phyloP scores from a whole-genome alignment of 139 green algal genomes.

The Chloropicon primus region DNA sequence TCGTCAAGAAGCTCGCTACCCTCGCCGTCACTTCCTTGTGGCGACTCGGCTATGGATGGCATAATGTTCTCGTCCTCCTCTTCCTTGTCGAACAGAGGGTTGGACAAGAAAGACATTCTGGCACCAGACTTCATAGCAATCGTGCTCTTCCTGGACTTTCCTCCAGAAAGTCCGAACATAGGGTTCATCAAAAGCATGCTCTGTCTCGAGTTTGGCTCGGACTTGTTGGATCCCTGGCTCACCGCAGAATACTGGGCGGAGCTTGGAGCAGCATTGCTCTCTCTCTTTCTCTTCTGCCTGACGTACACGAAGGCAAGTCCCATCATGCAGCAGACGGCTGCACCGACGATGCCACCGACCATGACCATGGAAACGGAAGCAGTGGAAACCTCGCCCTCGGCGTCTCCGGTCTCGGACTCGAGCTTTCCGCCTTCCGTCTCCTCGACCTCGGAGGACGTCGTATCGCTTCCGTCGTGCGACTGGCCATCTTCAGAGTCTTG shows the following conservation, averaged over 20 bases:
- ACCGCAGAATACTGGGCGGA: not conserved
- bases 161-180: not conserved
- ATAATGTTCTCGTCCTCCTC: not conserved
- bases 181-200: not conserved
- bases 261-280: not conserved
- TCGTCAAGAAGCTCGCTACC: not conserved
- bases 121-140: not conserved
- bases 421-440: not conserved
- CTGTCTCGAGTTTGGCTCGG: not conserved
- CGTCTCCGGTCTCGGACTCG: not conserved
- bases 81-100: not conserved
- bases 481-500: not conserved
- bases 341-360: not conserved
- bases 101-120: not conserved
- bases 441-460: not conserved
- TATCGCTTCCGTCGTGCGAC: not conserved
- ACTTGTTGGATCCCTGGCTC: not conserved
- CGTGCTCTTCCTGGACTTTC: not conserved
- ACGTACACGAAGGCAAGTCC: not conserved
- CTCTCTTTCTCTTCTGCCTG: not conserved
- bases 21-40: not conserved
- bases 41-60: not conserved
- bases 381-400: not conserved
- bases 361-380: not conserved
- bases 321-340: not conserved